Conservation (phyloP, 78 protist species). For the Protostelium mycophagum region DNA sequence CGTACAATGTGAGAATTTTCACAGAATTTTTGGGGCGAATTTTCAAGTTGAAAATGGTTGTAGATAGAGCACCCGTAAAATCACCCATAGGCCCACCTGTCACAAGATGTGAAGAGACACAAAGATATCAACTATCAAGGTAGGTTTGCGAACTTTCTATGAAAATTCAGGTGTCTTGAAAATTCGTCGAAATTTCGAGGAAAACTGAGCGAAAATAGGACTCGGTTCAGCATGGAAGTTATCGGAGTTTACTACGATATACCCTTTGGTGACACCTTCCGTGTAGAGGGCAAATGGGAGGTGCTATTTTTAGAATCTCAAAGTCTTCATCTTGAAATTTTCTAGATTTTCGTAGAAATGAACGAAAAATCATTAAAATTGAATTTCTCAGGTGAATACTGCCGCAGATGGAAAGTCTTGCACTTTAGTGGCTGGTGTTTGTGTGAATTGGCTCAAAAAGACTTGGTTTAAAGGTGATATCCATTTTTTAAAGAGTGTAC, state of each 20-base stretch:
- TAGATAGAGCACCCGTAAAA: slow-evolving; percentile 50
- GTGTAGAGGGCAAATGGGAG: slow-evolving; percentile 70
- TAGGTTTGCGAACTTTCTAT: not conserved
- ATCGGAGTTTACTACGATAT: slow-evolving; percentile 23
- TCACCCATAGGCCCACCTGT: slow-evolving; percentile 66
- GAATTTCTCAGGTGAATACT: not conserved
- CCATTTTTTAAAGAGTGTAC: too few relatives aligned
- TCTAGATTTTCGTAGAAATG: slow-evolving; percentile 20
- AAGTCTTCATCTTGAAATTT: too few relatives aligned
- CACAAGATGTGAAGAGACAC: slow-evolving; percentile 59
- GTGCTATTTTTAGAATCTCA: too few relatives aligned
- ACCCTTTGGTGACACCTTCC: slow-evolving; percentile 66
- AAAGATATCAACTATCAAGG: slow-evolving; percentile 36
- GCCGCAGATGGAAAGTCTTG: slow-evolving; percentile 12
- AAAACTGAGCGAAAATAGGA: too few relatives aligned
- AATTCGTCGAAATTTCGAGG: too few relatives aligned
- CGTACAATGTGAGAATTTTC: not conserved
- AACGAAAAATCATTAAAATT: not conserved
- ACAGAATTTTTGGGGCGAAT: not conserved
- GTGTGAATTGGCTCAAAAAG: slow-evolving; percentile 48
- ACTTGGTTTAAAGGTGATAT: slow-evolving; percentile 51
- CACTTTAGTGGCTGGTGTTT: slow-evolving; percentile 13
- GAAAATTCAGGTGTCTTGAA: too few relatives aligned
- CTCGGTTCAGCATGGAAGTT: not conserved
- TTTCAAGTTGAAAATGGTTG: not conserved